Evolutionary conservation across 768 basidiomycete species (phyloP), one percentile per base, ranked within the genome.

Genomic region (Suillus sp.): DNA sequence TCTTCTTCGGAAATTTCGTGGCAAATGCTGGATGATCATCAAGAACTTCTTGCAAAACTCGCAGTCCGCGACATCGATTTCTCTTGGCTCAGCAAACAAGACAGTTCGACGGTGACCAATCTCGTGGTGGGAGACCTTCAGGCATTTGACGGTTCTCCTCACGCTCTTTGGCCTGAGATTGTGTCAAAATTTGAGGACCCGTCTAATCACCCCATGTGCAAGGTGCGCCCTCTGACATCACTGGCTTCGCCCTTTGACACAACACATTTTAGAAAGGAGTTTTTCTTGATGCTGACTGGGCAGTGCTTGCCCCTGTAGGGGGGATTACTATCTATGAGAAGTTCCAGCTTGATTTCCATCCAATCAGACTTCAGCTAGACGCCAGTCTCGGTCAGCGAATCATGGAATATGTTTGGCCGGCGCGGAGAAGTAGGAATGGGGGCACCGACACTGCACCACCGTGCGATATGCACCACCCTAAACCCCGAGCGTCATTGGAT

Each of bases 261-360:
- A 38, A 37, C 53, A 60, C 20, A 62, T 40, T 67, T 18, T 66
- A 93, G 90, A 81, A 82, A 63, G 86, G 89, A 18, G 74, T 93
- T 27, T 95, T 96, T 74, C 80, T 89, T 22, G 78, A 87, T 1
- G 89, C 89, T 2, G 85, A 87, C 61, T 96, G 95, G 95, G 86
- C 83, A 4, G 84, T 92, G 30, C 79, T 94, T n/a, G 85, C 94
- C 1, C 92, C 95, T 18, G 95, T 98, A 27, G 96, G 95, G 22
- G 96, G 96, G 14, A 97, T 99, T 67, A 86, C 89, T 1, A 92
- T 97, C 66, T 90, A 94, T 73, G 89, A 94, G 72, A 80, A 83
- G 34, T 92, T 97, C 68, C 86, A 91, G 66, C 77, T 96, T 40
- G 84, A 86, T 32, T 79, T 97, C 47, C 94, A 96, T 73, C 96